Conservation (phyloP, 768 basidiomycete genomes). For the Hydnomerulius pinastri region DNA sequence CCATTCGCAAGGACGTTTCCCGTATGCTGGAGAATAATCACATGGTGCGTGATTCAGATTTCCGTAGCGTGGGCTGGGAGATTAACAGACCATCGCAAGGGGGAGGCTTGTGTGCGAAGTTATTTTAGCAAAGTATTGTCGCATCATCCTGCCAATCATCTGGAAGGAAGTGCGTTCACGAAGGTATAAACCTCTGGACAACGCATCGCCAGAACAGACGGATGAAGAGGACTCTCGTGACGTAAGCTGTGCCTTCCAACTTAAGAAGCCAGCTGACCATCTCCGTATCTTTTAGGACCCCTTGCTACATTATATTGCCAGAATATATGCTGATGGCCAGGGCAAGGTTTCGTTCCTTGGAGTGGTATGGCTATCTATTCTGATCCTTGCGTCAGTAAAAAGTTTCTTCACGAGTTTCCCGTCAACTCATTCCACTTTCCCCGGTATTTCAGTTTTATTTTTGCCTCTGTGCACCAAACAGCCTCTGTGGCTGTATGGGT, state of each 20-base stretch:
- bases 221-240: neutral
- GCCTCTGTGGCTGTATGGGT: slow-evolving; percentile 38
- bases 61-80: neutral
- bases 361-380: slow-evolving; percentile 21
- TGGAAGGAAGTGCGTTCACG: slow-evolving; percentile 8
- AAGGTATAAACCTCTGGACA: neutral
- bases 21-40: slow-evolving; percentile 22
- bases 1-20: slow-evolving; percentile 27
- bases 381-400: slow-evolving; percentile 25
- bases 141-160: slow-evolving; percentile 3
- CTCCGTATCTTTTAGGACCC: neutral
- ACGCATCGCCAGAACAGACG: neutral
- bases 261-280: neutral
- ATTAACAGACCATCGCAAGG: neutral
- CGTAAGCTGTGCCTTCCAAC: neutral
- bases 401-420: neutral
- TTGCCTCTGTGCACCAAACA: slow-evolving; percentile 40
- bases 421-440: neutral
- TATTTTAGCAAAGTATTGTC: slow-evolving; percentile 2
- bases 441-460: slow-evolving; percentile 33
- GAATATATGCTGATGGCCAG: slow-evolving; percentile 1
- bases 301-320: slow-evolving; percentile 4
- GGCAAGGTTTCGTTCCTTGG: slow-evolving; percentile 17
- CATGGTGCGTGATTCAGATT: slow-evolving; percentile 16
- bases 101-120: slow-evolving; percentile 9